Evolutionary conservation across 2,329 filamentous ascomycete species (phyloP).

Genomic region (Fusarium neocosmosporiellum): DNA sequence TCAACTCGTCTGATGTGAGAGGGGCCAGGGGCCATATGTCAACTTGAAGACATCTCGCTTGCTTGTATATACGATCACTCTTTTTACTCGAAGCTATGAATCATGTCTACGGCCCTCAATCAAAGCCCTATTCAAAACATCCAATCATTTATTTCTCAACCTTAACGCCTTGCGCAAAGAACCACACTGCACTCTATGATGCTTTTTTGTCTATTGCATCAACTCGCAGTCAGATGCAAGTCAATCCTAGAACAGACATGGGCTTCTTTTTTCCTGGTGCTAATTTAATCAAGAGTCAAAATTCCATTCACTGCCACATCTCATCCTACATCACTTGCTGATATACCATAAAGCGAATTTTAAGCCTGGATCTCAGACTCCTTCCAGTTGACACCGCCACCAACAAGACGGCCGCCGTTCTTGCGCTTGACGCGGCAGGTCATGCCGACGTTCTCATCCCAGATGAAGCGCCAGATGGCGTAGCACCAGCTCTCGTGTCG

Average conservation of each 20-base stretch:
- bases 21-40: neutral
- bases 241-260: neutral
- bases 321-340: neutral
- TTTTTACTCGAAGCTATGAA: neutral
- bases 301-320: conserved; percentile 11
- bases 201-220: conserved; percentile 3
- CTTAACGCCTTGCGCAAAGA: conserved; percentile 30
- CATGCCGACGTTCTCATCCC: conserved; percentile 88
- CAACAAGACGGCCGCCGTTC: conserved; percentile 75
- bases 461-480: conserved; percentile 95
- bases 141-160: conserved; percentile 10
- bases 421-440: conserved; percentile 94
- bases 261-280: neutral
- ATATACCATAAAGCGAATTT: conserved; percentile 7
- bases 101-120: neutral
- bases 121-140: neutral
- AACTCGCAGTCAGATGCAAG: neutral
- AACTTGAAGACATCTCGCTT: neutral
- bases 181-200: conserved; percentile 6
- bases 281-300: neutral
- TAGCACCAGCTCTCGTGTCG: conserved; percentile 90
- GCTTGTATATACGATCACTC: neutral
- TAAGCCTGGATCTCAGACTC: conserved; percentile 76
- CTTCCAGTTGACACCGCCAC: conserved; percentile 68
- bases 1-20: neutral